Evolutionary conservation across 805 yeast species (phyloP).

Genomic region (Metschnikowia kunwiensis): DNA sequence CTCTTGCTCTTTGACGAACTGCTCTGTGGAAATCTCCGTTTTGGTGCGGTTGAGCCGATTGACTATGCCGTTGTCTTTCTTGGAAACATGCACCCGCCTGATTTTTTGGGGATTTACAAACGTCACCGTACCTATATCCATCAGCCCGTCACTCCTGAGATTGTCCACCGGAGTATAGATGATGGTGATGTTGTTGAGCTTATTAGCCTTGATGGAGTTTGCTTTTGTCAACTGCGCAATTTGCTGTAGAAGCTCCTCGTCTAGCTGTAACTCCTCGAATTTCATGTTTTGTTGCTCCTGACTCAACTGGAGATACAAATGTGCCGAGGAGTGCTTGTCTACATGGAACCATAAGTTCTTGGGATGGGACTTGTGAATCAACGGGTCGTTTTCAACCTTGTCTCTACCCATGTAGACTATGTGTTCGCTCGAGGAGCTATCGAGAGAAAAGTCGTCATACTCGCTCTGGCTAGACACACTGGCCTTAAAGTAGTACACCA

Average conservation of each 20-base stretch:
- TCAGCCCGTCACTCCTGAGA: conserved; percentile 59
- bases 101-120: conserved; percentile 59
- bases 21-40: conserved; percentile 50
- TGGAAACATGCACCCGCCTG: conserved; percentile 49
- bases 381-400: conserved; percentile 58
- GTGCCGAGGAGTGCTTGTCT: conserved; percentile 74
- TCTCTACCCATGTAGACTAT: conserved; percentile 68
- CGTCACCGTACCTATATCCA: conserved; percentile 79
- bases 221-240: conserved; percentile 71
- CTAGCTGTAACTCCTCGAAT: conserved; percentile 32
- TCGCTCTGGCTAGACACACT: conserved; percentile 6
- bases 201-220: conserved; percentile 73
- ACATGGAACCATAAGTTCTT: conserved; percentile 80
- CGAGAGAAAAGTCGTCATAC: conserved; percentile 21
- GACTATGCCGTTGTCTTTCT: conserved; percentile 55
- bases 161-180: conserved; percentile 75
- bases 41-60: conserved; percentile 66
- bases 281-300: conserved; percentile 45
- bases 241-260: conserved; percentile 47
- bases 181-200: conserved; percentile 60
- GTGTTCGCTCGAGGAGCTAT: conserved; percentile 6
- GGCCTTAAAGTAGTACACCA: conserved; percentile 22
- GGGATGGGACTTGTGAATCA: conserved; percentile 59
- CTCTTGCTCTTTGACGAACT: conserved; percentile 34
- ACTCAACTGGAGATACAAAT: conserved; percentile 60